These are phyloP conservation scores for Stygiomarasmius scandens DNA, from an alignment of 1,284 basidiomycete genomes.

Conservation along the genomic window DNA sequence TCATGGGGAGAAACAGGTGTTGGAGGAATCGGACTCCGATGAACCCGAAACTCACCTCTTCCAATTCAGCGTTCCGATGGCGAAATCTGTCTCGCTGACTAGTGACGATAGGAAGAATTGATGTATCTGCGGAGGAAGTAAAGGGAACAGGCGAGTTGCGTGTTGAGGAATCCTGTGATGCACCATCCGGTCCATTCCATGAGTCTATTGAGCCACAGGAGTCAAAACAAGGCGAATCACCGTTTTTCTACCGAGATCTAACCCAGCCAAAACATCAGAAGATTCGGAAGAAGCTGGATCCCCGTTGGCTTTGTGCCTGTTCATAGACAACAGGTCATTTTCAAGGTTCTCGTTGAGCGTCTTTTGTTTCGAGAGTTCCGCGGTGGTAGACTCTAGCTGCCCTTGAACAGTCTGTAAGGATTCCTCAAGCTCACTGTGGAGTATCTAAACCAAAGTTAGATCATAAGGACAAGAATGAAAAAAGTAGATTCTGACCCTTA, in stretches of 20 bases:
- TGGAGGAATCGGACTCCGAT: constrained; percentile 1
- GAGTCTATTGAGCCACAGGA: background rate
- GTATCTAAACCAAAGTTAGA: constrained; percentile 53
- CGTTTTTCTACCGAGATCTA: constrained; percentile 70
- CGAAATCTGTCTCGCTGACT: constrained; percentile 95
- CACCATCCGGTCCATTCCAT: background rate
- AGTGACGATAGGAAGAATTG: constrained; percentile 94
- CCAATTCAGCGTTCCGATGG: constrained; percentile 93
- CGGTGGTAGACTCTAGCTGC: constrained; percentile 59
- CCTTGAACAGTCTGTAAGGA: constrained; percentile 63
- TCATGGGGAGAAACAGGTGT: background rate
- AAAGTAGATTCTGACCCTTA: constrained; percentile 60
- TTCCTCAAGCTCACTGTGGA: constrained; percentile 79
- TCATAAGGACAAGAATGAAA: background rate
- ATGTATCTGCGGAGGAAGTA: constrained; percentile 78
- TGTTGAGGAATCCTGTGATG: constrained; percentile 44
- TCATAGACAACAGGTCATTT: constrained; percentile 84
- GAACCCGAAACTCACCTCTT: constrained; percentile 66
- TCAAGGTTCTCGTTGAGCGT: constrained; percentile 88
- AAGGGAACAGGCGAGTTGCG: constrained; percentile 69
- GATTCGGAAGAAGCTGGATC: constrained; percentile 30
- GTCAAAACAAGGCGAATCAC: constrained; percentile 24
- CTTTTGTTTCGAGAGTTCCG: constrained; percentile 78
- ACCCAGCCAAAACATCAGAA: constrained; percentile 63
- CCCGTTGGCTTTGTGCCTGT: constrained; percentile 47